phyloP scores from a whole-genome alignment of 306 rosid genomes.

The Quercus mongolica region DNA sequence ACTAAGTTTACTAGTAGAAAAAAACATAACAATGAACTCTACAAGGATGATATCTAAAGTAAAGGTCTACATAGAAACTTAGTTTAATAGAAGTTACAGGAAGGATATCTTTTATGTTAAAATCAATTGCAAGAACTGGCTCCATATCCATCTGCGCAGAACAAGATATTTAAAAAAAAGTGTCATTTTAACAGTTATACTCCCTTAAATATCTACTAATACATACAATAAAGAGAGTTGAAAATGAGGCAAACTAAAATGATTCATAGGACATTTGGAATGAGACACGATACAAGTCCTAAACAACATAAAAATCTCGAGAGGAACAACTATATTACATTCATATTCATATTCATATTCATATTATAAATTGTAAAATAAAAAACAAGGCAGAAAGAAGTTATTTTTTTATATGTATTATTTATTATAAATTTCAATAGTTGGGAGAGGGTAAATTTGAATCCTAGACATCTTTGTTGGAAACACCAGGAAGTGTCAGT shows the following conservation, averaged over 20 bases:
- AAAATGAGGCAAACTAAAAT: not conserved
- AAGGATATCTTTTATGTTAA: constrained; percentile 92
- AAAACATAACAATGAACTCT: not conserved
- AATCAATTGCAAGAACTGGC: constrained; percentile 83
- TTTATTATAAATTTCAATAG: too few species aligned
- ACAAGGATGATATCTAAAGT: not conserved
- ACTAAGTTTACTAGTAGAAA: not conserved
- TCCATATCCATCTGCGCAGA: constrained; percentile 69
- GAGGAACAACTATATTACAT: not conserved
- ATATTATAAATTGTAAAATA: too few species aligned
- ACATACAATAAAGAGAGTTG: not conserved
- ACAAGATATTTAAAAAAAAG: not conserved
- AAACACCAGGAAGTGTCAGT: too few species aligned
- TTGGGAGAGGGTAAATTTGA: too few species aligned
- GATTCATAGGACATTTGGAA: not conserved
- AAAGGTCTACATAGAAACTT: not conserved
- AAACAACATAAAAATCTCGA: not conserved
- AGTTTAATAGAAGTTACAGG: not conserved
- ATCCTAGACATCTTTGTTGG: too few species aligned
- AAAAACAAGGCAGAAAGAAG: not conserved
- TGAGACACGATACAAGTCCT: not conserved
- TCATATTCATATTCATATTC: not conserved
- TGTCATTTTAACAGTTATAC: constrained; percentile 13
- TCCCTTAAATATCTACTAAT: not conserved
- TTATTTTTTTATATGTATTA: too few species aligned